phyloP scores from a whole-genome alignment of 2,329 filamentous ascomycete genomes.

The Zalaria obscura region DNA sequence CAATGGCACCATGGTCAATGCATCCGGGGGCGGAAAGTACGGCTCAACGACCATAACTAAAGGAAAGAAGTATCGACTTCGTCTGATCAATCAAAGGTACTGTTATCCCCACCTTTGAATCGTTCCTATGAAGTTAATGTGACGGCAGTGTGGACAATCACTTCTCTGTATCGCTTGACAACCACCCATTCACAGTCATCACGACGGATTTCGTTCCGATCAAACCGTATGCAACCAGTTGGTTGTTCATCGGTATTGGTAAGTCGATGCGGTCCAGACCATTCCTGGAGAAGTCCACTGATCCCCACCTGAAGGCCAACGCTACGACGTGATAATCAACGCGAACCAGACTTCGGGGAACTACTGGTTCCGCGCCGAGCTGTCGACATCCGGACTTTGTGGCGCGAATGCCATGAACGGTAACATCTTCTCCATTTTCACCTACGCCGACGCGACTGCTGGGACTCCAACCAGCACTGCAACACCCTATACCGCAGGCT shows the following conservation, averaged over 20 bases:
- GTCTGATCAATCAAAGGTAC: conserved; percentile 23
- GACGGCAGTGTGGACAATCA: conserved; percentile 19
- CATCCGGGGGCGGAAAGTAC: conserved; percentile 11
- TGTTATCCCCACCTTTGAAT: too few species aligned
- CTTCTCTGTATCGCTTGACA: conserved; percentile 24
- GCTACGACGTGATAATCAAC: conserved; percentile 31
- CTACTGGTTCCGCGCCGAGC: conserved; percentile 31
- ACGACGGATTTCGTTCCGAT: conserved; percentile 29
- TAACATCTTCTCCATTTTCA: conserved; percentile 23
- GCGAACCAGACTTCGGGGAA: conserved; percentile 28
- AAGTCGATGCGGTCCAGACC: too few species aligned
- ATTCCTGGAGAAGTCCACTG: too few species aligned
- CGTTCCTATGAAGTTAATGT: too few species aligned
- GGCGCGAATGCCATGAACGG: conserved; percentile 18
- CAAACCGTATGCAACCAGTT: conserved; percentile 21
- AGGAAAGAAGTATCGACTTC: conserved; percentile 30
- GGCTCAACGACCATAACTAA: conserved; percentile 15
- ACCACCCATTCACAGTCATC: conserved; percentile 29
- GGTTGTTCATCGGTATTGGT: conserved; percentile 24
- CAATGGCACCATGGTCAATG: conserved; percentile 17
- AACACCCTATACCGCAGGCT: conserved; percentile 17
- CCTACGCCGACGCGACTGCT: conserved; percentile 18
- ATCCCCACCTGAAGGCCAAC: conserved; percentile 18
- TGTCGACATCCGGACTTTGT: conserved; percentile 6
- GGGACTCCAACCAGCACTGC: conserved; percentile 13